Conservation (phyloP, 2,329 filamentous ascomycete genomes). For the Penicillium sclerotiorum region DNA sequence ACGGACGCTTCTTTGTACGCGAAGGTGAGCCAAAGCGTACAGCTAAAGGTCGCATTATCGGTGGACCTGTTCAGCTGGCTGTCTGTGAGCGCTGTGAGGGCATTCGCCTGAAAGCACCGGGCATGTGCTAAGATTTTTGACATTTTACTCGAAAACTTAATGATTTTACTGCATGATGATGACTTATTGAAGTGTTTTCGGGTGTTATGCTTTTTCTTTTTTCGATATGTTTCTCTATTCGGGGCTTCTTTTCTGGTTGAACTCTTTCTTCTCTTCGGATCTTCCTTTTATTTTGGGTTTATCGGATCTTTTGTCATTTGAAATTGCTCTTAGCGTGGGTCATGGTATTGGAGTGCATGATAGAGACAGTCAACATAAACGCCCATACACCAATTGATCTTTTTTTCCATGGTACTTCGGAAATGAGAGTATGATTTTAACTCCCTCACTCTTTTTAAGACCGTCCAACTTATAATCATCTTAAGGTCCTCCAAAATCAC, state of each 20-base stretch:
- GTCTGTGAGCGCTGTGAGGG: constrained; percentile 67
- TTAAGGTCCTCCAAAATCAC: not conserved
- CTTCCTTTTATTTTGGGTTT: too few relatives aligned
- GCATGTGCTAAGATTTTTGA: constrained; percentile 22
- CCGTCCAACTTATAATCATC: too few relatives aligned
- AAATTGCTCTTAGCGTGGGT: constrained; percentile 13
- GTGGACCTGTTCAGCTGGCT: constrained; percentile 56
- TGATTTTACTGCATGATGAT: constrained; percentile 21
- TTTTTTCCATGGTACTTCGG: not conserved
- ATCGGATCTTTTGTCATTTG: not conserved
- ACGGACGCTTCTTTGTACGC: constrained; percentile 65
- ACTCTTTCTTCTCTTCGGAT: constrained; percentile 7
- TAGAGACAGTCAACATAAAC: constrained; percentile 17
- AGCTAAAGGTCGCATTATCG: constrained; percentile 50
- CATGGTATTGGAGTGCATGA: constrained; percentile 16
- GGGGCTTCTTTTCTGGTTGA: not conserved
- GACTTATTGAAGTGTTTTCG: constrained; percentile 15
- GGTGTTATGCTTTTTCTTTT: constrained; percentile 5
- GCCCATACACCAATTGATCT: constrained; percentile 13
- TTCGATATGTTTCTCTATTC: not conserved
- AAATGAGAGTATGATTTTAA: too few relatives aligned
- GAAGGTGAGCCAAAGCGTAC: constrained; percentile 53
- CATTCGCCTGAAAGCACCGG: constrained; percentile 61
- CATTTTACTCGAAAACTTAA: constrained; percentile 11
- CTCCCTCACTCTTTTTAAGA: too few relatives aligned